phyloP scores from a whole-genome alignment of 2,329 filamentous ascomycete genomes.

The Talaromyces verruculosus region DNA sequence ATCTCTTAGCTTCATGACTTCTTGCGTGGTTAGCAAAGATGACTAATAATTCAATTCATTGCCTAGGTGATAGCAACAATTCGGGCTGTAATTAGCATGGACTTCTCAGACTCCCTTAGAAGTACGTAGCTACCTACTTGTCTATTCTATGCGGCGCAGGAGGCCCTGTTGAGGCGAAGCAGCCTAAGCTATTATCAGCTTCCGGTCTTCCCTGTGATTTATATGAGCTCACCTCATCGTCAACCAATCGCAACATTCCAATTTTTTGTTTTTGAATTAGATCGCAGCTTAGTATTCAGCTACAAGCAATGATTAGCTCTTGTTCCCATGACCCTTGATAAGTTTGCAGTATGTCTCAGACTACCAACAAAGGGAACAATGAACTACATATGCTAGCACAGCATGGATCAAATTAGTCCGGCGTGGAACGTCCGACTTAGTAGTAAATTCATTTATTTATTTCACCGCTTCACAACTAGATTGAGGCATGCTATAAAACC shows the following conservation, averaged over 20 bases:
- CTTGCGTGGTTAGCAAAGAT: too few species aligned
- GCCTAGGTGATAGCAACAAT: neutral
- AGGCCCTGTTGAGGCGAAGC: neutral
- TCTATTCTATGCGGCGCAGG: neutral
- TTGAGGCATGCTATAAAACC: neutral
- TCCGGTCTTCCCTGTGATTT: neutral
- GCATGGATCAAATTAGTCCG: neutral
- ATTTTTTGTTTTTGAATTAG: neutral
- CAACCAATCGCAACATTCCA: neutral
- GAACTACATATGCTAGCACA: neutral
- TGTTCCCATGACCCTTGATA: neutral
- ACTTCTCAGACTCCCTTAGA: neutral
- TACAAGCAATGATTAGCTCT: neutral
- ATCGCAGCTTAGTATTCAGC: neutral
- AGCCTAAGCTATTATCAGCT: neutral
- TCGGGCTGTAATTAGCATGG: neutral
- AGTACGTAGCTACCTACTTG: neutral
- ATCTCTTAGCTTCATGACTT: neutral
- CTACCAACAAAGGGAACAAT: neutral
- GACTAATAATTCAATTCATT: neutral
- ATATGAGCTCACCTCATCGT: neutral
- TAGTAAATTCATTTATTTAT: neutral
- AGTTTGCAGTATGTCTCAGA: neutral
- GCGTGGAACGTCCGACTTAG: neutral
- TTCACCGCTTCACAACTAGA: neutral